Evolutionary conservation across 371 early-diverging fungal species (phyloP).

Genomic region (Lichtheimia ramosa): DNA sequence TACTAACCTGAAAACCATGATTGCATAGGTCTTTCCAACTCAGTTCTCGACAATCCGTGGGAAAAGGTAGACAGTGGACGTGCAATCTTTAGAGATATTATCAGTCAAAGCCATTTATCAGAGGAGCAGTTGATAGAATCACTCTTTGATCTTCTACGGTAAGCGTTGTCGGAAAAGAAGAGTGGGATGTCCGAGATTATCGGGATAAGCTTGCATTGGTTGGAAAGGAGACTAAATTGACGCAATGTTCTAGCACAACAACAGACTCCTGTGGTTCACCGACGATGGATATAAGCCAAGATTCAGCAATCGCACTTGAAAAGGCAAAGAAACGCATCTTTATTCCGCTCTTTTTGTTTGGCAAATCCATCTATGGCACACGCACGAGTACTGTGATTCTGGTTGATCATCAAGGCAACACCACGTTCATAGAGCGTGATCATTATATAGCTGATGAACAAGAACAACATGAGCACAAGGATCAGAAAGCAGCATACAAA

Average conservation of each 20-base stretch:
- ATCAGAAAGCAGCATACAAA: slow-evolving; percentile 1
- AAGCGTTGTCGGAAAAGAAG: slow-evolving; percentile 5
- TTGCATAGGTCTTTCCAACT: slow-evolving; percentile 49
- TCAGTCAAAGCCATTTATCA: slow-evolving; percentile 18
- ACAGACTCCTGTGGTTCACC: neutral
- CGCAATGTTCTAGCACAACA: neutral
- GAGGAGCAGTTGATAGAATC: slow-evolving; percentile 39
- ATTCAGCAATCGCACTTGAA: slow-evolving; percentile 13
- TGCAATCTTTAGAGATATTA: slow-evolving; percentile 26
- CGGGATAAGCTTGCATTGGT: neutral
- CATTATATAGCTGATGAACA: slow-evolving; percentile 14
- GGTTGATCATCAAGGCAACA: slow-evolving; percentile 46
- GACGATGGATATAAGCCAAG: slow-evolving; percentile 1
- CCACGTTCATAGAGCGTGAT: slow-evolving; percentile 44
- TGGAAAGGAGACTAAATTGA: slow-evolving; percentile 5
- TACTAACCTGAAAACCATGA: neutral
- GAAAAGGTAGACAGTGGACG: slow-evolving; percentile 49
- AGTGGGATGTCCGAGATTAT: neutral
- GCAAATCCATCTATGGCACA: slow-evolving; percentile 40
- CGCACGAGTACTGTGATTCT: slow-evolving; percentile 54
- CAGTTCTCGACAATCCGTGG: slow-evolving; percentile 51
- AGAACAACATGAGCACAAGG: slow-evolving; percentile 8
- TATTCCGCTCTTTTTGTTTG: slow-evolving; percentile 27
- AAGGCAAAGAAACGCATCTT: slow-evolving; percentile 37
- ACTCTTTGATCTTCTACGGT: slow-evolving; percentile 46